Percentiles rank a stretch among this genome's conserved stretches.
Conservation (phyloP, 345 rosid genomes). For the Aurinia saxatilis region DNA sequence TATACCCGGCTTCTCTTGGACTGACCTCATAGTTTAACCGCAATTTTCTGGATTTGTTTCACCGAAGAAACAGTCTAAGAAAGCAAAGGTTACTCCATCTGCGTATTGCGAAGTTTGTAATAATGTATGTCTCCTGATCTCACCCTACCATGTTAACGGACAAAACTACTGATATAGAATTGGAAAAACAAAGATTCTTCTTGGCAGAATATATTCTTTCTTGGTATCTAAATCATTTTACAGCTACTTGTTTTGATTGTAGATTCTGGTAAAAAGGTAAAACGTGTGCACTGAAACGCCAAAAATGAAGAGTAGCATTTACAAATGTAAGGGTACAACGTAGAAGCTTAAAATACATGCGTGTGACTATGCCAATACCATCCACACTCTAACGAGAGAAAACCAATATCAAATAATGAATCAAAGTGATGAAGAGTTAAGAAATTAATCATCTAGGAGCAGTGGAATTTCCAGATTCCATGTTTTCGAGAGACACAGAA, state of each 20-base stretch:
- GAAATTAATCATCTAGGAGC: not conserved
- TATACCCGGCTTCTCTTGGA: conserved; percentile 7
- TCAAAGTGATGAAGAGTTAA: not conserved
- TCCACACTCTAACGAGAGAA: not conserved
- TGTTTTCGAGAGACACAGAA: conserved; percentile 19
- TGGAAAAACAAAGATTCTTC: too few relatives aligned
- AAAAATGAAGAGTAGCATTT: not conserved
- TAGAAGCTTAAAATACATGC: not conserved
- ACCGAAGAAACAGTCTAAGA: conserved; percentile 12
- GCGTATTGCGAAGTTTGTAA: conserved; percentile 26
- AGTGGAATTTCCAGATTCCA: conserved; percentile 20
- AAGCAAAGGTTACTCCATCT: conserved; percentile 18
- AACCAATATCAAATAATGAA: not conserved
- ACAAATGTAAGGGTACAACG: conserved; percentile 6
- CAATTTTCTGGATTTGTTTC: conserved; percentile 3
- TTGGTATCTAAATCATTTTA: too few relatives aligned
- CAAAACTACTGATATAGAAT: not conserved
- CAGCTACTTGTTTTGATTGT: too few relatives aligned
- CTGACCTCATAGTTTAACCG: conserved; percentile 13
- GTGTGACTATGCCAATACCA: not conserved
- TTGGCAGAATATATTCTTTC: too few relatives aligned
- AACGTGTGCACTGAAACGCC: too few relatives aligned
- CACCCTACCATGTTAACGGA: not conserved
- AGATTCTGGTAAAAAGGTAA: too few relatives aligned
- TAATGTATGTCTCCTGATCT: not conserved